Evolutionary conservation across 2,329 filamentous ascomycete genomes (phyloP), one percentile per base, ranked within the genome.

Genomic region (Sporothrix schenckii): DNA sequence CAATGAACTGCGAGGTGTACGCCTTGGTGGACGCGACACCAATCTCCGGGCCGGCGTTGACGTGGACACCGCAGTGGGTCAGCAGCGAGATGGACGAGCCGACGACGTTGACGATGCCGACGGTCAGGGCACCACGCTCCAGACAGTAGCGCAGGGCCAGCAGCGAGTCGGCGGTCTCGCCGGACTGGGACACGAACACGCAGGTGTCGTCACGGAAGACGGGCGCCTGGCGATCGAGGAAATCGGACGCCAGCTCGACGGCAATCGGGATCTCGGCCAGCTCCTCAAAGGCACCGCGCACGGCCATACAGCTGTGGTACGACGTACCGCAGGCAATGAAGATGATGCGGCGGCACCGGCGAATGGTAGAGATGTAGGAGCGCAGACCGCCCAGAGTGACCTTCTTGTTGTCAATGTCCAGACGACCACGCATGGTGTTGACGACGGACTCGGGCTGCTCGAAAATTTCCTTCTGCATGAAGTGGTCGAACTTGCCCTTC

Each of bases 401-500:
- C 71, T 89, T 92, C 87, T 96, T 97, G 86, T 97, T 97, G 77
- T 89, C 91, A 72, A 91, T 86, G 81, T 99, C 95, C 77, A 99
- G 86, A 84, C 95, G 95, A 83, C 95, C 95, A 89, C 95, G 93
- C 95, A 99, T 99, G 75, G 95, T 97, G 88, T 99, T 99, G 85
- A 99, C 90, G 73, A 99, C 93, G 16, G 95, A 99, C 84, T 99
- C 95, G 79, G 95, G 95, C 86, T 99, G 95, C 87, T 99, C 95
- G 81, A 99, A 99, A 79, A 99, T 99, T 82, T 99, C 95, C 89
- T 99, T 99, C 82, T 99, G 95, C 95, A 99, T 99, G 87, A 97
- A 99, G 85, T 99, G 95, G 82, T 99, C 95, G 83, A 98, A 99
- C 81, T 95, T 96, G 82, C 95, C 95, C 91, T 99, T 99, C 95